A percentile compares a stretch with the other conserved stretches of the same genome.
Conservation (phyloP, 1,284 basidiomycete genomes). For the Pseudozyma pruni region DNA sequence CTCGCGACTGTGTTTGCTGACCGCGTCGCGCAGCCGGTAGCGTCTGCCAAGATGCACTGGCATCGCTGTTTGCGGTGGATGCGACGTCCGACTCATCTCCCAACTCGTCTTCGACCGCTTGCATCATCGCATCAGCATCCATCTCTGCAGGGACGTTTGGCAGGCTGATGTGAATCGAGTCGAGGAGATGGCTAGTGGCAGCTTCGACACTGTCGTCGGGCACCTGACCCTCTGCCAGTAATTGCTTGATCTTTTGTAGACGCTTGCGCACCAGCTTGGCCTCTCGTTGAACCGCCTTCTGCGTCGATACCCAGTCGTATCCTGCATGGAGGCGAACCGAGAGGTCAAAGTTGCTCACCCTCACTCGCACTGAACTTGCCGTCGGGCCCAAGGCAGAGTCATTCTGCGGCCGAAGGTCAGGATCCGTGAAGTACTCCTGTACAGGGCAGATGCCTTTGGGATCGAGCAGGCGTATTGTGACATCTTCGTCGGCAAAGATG, state of each 20-base stretch:
- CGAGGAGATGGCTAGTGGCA: constrained; percentile 83
- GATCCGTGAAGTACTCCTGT: constrained; percentile 50
- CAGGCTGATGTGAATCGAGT: constrained; percentile 78
- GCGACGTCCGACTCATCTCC: constrained; percentile 71
- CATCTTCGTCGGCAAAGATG: constrained; percentile 78
- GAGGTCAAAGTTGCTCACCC: constrained; percentile 47
- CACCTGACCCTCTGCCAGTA: constrained; percentile 89
- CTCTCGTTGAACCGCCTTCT: constrained; percentile 86
- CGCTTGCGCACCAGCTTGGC: constrained; percentile 85
- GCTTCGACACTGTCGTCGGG: constrained; percentile 84
- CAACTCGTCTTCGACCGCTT: constrained; percentile 85
- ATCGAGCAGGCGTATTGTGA: constrained; percentile 83
- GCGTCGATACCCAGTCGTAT: constrained; percentile 90
- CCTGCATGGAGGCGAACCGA: constrained; percentile 68
- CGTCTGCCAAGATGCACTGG: constrained; percentile 54
- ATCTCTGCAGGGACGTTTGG: constrained; percentile 43
- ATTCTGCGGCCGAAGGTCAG: constrained; percentile 33
- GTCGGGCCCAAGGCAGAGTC: constrained; percentile 25
- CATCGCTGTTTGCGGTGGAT: constrained; percentile 33
- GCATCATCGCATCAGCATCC: constrained; percentile 74
- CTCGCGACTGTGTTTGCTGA: neutral
- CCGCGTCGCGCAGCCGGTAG: constrained; percentile 21
- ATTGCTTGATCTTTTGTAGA: constrained; percentile 88
- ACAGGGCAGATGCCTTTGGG: constrained; percentile 71
- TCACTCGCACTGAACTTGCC: constrained; percentile 43